Evolutionary conservation across 257 asterid species (phyloP).

Genomic region (Solanum etuberosum): DNA sequence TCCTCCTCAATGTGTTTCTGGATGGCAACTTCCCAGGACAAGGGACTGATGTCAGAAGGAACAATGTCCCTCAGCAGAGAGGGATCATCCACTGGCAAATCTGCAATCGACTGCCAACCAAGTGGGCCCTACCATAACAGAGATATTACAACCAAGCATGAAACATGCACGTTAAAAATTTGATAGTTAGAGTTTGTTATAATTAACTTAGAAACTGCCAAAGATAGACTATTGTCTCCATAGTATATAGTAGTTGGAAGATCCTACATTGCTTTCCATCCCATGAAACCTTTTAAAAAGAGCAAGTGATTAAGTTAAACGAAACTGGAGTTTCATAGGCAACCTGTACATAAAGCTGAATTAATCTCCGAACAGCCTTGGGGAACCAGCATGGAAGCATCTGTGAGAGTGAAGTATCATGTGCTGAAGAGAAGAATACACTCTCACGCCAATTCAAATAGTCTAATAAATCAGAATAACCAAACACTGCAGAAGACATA

Average conservation of each 20-base stretch:
- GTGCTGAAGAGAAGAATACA: conserved; percentile 78
- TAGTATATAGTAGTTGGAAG: neutral
- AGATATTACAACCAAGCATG: neutral
- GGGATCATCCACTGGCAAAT: conserved; percentile 52
- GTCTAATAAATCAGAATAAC: conserved; percentile 71
- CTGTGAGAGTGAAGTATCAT: conserved; percentile 86
- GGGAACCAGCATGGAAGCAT: conserved; percentile 98
- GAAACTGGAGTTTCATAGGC: neutral
- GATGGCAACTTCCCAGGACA: conserved; percentile 92
- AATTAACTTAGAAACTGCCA: neutral
- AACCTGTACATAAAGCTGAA: conserved; percentile 94
- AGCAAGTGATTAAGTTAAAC: neutral
- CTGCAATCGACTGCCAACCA: conserved; percentile 81
- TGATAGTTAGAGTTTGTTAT: neutral
- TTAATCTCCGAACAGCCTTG: conserved; percentile 83
- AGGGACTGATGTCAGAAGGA: conserved; percentile 67
- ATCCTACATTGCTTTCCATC: neutral
- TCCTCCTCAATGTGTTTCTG: conserved; percentile 89
- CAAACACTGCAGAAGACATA: conserved; percentile 38
- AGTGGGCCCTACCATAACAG: conserved; percentile 70
- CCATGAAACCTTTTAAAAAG: neutral
- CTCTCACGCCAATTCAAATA: conserved; percentile 95
- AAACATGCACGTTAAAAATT: neutral
- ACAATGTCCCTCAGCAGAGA: conserved; percentile 59
- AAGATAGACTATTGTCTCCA: neutral